Percentiles rank a stretch among this genome's conserved stretches.
Evolutionary conservation across 2,329 filamentous ascomycete genomes (phyloP).

Genomic region (Thielaviopsis populi): DNA sequence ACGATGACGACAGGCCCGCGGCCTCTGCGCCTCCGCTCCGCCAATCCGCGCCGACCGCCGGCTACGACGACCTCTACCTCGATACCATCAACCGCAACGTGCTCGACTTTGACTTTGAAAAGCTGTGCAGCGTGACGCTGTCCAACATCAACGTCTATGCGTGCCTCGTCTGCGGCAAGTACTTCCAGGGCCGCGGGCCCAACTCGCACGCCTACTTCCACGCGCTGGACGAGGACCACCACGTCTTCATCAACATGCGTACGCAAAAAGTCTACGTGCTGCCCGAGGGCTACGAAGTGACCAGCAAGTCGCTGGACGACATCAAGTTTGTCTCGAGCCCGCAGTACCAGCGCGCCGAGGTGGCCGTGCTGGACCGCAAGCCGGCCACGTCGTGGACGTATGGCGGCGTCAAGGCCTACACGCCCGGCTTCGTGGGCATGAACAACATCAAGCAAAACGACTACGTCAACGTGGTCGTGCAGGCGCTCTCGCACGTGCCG

Average conservation of each 20-base stretch:
- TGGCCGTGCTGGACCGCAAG: slow-evolving; percentile 59
- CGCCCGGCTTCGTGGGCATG: slow-evolving; percentile 92
- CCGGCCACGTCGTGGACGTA: slow-evolving; percentile 57
- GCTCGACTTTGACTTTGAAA: slow-evolving; percentile 97
- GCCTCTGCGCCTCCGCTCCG: slow-evolving; percentile 37
- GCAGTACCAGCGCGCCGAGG: slow-evolving; percentile 64
- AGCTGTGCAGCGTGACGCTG: slow-evolving; percentile 87
- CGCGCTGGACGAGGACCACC: slow-evolving; percentile 83
- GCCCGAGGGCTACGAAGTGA: slow-evolving; percentile 93
- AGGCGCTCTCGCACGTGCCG: slow-evolving; percentile 76
- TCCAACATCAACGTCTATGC: slow-evolving; percentile 99
- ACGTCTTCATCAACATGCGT: slow-evolving; percentile 97
- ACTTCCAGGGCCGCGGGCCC: slow-evolving; percentile 84
- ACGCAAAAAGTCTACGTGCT: slow-evolving; percentile 82
- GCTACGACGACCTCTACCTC: slow-evolving; percentile 91
- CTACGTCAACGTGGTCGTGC: slow-evolving; percentile 90
- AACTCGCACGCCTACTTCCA: slow-evolving; percentile 98
- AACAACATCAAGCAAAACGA: slow-evolving; percentile 99
- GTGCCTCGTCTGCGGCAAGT: slow-evolving; percentile 93
- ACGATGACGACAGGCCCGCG: slow-evolving; percentile 28
- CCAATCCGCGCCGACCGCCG: slow-evolving; percentile 65
- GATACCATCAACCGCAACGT: slow-evolving; percentile 90
- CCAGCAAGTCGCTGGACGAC: slow-evolving; percentile 85
- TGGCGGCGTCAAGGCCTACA: slow-evolving; percentile 60
- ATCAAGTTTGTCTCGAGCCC: slow-evolving; percentile 98